Conservation (phyloP, 805 yeast species). For the Naumovozyma baii region DNA sequence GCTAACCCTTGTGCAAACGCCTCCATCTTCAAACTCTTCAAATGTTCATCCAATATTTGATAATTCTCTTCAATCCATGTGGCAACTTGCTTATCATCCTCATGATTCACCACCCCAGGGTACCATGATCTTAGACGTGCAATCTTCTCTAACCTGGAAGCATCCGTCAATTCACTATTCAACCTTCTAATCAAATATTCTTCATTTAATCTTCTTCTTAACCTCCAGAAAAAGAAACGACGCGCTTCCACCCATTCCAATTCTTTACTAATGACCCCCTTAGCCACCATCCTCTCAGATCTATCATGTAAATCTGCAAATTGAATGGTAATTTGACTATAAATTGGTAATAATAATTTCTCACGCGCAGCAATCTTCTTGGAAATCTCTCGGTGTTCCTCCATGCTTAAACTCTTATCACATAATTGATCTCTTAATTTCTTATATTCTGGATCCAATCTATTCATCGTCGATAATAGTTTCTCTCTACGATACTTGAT, state of each 20-base stretch:
- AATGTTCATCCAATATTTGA: conserved; percentile 45
- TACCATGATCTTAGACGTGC: conserved; percentile 85
- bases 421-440: conserved; percentile 53
- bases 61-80: conserved; percentile 79
- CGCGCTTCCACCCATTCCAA: conserved; percentile 81
- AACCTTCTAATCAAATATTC: conserved; percentile 75
- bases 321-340: conserved; percentile 86
- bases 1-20: conserved; percentile 56
- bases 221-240: conserved; percentile 97
- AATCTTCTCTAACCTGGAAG: conserved; percentile 68
- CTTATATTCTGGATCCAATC: conserved; percentile 72
- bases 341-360: conserved; percentile 69
- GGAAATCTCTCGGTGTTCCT: conserved; percentile 56
- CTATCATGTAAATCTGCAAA: conserved; percentile 97
- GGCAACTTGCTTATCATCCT: conserved; percentile 70
- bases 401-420: conserved; percentile 44
- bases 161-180: conserved; percentile 48
- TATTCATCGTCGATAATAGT: conserved; percentile 78
- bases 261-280: conserved; percentile 80
- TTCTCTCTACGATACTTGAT: conserved; percentile 94
- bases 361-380: conserved; percentile 71
- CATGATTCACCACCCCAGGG: conserved; percentile 57
- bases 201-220: conserved; percentile 90
- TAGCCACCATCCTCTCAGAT: conserved; percentile 94
- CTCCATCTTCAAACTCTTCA: conserved; percentile 59